phyloP scores from a whole-genome alignment of 2,329 filamentous ascomycete genomes.

The Paecilomyces sp. region DNA sequence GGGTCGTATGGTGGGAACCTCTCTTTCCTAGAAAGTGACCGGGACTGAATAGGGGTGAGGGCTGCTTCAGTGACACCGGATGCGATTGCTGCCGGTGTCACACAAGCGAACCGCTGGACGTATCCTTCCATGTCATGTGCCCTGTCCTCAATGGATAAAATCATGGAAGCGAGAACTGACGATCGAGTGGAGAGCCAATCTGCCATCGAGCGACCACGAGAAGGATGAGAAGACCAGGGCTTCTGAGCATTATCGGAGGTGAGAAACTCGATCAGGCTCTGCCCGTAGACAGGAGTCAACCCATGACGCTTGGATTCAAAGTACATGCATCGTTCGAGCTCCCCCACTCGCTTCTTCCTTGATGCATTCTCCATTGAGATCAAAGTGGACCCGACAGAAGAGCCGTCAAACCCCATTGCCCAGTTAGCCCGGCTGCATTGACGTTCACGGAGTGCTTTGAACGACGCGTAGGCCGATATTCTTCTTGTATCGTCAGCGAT shows the following conservation, averaged over 20 bases:
- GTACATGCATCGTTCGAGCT: constrained; percentile 73
- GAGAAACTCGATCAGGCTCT: constrained; percentile 66
- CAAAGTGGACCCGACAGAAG: constrained; percentile 62
- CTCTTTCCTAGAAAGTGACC: constrained; percentile 34
- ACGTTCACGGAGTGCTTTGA: constrained; percentile 64
- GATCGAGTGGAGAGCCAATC: constrained; percentile 72
- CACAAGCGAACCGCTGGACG: constrained; percentile 83
- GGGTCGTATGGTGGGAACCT: constrained; percentile 61
- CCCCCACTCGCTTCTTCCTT: constrained; percentile 64
- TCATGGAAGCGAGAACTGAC: constrained; percentile 45
- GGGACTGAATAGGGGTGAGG: constrained; percentile 57
- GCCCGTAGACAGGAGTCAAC: constrained; percentile 73
- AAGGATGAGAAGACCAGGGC: constrained; percentile 55
- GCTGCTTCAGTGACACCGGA: constrained; percentile 65
- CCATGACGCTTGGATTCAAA: constrained; percentile 75
- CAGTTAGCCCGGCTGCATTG: constrained; percentile 52
- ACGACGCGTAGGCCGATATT: constrained; percentile 61
- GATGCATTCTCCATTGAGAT: constrained; percentile 65
- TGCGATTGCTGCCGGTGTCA: constrained; percentile 82
- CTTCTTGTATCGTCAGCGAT: constrained; percentile 50
- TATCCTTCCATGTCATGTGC: constrained; percentile 64
- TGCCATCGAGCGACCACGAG: constrained; percentile 55
- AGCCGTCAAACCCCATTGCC: constrained; percentile 57
- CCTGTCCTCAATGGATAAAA: constrained; percentile 68
- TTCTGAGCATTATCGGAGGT: constrained; percentile 56